phyloP scores from a whole-genome alignment of 192 early-diverging fungal genomes.

The Backusella australiensis region DNA sequence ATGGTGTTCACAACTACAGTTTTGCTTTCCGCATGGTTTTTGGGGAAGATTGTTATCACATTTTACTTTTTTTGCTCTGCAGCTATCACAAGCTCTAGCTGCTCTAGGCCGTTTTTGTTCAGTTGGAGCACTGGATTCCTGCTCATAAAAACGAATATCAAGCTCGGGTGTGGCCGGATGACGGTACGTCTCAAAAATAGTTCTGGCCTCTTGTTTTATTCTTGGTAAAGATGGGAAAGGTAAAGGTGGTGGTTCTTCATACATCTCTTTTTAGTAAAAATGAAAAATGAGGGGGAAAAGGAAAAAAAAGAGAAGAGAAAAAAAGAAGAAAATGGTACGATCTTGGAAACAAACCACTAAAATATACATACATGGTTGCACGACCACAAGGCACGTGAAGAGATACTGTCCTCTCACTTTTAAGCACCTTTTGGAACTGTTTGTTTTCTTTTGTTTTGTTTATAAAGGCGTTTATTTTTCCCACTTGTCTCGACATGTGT shows the following conservation, averaged over 20 bases:
- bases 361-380: slow-evolving; percentile 6
- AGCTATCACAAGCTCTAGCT: neutral
- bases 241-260: slow-evolving; percentile 16
- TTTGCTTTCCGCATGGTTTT: neutral
- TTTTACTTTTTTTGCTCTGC: neutral
- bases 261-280: slow-evolving; percentile 4
- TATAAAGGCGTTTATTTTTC: neutral
- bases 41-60: neutral
- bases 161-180: neutral
- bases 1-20: neutral
- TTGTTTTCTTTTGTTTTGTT: slow-evolving; percentile 3
- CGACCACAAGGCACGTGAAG: slow-evolving; percentile 5
- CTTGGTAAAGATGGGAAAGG: slow-evolving; percentile 12
- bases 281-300: neutral
- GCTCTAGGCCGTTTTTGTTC: neutral
- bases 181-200: neutral
- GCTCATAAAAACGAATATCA: neutral
- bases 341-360: neutral
- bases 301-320: neutral
- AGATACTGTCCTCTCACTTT: neutral
- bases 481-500: neutral
- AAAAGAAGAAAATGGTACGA: neutral
- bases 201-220: slow-evolving; percentile 9
- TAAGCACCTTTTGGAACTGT: neutral
- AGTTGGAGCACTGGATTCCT: neutral